Evolutionary conservation across 176 grass and related monocot genomes (phyloP), one percentile per base, ranked within the genome.

Genomic region (Phoenix roebelenii): DNA sequence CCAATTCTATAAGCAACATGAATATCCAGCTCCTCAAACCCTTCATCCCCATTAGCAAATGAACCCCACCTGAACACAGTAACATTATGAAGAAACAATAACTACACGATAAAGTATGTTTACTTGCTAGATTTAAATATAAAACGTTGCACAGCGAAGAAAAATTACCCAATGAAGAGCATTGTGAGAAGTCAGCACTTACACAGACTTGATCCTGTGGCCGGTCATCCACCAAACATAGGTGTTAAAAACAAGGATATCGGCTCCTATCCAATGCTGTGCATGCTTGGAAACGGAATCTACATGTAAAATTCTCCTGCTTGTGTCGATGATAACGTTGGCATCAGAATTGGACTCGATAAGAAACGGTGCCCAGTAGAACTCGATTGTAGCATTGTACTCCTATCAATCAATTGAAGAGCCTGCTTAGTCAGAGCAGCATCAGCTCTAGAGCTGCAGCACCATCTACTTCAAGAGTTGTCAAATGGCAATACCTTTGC

Each of bases 201-300:
- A 89, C 86, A 89, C 54, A 56, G 72, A 71, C 66, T 89, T 89
- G 82, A 89, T 85, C 54, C 71, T 75, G 1, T 74, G 78, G 16
- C 78, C 85, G 63, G 82, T 85, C 86, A 89, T 89, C 86, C 86
- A 89, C 86, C 86, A 89, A 61, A 89, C 82, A 48, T 89, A 89
- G 62, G 82, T 85, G 58, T 89, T 89, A 67, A 89, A 89, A 64
- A 89, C 75, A 63, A 89, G 75, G 67, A 76, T 82, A 59, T 89
- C 82, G 52, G 82, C 82, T 59, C 78, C 82, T 64, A 79, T 51
- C 86, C 86, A 89, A 23, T 89, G 77, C 10, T 24, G 64, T 32
- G 82, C 78, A 74, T 89, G 86, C 48, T 79, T 89, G 5, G 54
- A 0, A 89, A 85, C 1, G 75, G 81, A 56, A 75, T 75, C 60